phyloP scores from a whole-genome alignment of 345 rosid genomes.

The Dimocarpus longan region DNA sequence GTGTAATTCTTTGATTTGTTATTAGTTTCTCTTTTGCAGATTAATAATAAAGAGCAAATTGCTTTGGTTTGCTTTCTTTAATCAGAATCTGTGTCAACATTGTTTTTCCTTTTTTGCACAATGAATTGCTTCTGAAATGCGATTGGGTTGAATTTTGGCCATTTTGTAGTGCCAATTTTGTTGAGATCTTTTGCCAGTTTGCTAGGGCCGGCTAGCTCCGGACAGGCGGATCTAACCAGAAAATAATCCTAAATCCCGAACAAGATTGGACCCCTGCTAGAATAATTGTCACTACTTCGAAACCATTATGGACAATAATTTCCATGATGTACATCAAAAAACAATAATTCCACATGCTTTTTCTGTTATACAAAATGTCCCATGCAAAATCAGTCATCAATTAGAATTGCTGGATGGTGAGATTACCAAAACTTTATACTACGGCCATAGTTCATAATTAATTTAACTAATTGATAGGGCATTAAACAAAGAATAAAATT shows the following conservation, averaged over 20 bases:
- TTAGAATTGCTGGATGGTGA: too few species aligned
- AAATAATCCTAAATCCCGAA: background rate
- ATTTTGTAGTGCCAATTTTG: background rate
- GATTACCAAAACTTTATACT: too few species aligned
- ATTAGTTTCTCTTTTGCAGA: slow-evolving; percentile 15
- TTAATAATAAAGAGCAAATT: slow-evolving; percentile 32
- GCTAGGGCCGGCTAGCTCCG: background rate
- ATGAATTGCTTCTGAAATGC: background rate
- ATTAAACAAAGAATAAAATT: too few species aligned
- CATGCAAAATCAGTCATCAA: background rate
- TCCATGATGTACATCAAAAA: too few species aligned
- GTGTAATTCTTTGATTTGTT: slow-evolving; percentile 42
- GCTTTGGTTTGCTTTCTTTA: slow-evolving; percentile 26
- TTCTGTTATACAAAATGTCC: background rate
- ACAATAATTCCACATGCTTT: background rate
- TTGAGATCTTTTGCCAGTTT: background rate
- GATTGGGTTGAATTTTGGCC: background rate
- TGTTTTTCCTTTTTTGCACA: background rate
- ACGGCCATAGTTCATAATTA: too few species aligned
- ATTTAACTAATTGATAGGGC: too few species aligned
- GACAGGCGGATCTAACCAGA: background rate
- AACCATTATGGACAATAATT: background rate
- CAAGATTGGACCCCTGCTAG: slow-evolving; percentile 6
- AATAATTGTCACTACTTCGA: background rate
- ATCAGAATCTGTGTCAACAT: background rate